Base-by-base conservation (phyloP, 306 rosid species). In the Myrica gale region DNA sequence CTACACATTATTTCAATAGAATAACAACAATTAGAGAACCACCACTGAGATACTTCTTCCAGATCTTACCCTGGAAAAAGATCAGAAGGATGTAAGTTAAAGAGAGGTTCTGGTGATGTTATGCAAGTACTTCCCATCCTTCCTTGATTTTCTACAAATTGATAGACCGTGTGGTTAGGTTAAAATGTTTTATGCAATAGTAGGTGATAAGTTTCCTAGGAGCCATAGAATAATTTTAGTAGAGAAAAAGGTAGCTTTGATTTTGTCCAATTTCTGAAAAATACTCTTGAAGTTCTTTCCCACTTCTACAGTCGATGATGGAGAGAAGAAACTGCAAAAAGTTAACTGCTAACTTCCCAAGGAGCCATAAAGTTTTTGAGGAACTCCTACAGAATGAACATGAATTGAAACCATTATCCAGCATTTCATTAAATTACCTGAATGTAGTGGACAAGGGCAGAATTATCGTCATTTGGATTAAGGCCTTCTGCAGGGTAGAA, bases 401-500 rank as follows among this genome's bases (percentile, higher is more conserved):
- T 9, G 17, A n/a, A 41, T 41, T 41, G 15, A 66, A 17, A 16
- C 41, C 7, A 66, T 39, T 46, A 75, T n/a, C 60, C 71, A 43
- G 44, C 48, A 42, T 66, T 66, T 41, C 41, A 42, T n/a, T 42
- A 74, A 69, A 37, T 53, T 69, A 95, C 99, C 92, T 95, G 99
- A 75, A 92, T 82, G 72, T 90, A 92, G 82, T 89, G 91, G 80
- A 95, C 83, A 72, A 95, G 92, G 58, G 96, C 89, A 68, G 99
- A 95, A 87, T 95, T 95, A 46, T 95, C 97, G 8, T 95, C 89
- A 69, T 81, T 83, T 39, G 91, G 85, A 88, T 95, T 95, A 77
- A 90, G 99, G 77, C 99, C 92, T 82, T 92, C 86, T 6, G 87
- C 85, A 69, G 96, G 76, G 86, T 92, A 92, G 85, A 89, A 88